Evolutionary conservation across 495 filamentous ascomycete genomes (phyloP).

Genomic region (Aspergillus steynii): DNA sequence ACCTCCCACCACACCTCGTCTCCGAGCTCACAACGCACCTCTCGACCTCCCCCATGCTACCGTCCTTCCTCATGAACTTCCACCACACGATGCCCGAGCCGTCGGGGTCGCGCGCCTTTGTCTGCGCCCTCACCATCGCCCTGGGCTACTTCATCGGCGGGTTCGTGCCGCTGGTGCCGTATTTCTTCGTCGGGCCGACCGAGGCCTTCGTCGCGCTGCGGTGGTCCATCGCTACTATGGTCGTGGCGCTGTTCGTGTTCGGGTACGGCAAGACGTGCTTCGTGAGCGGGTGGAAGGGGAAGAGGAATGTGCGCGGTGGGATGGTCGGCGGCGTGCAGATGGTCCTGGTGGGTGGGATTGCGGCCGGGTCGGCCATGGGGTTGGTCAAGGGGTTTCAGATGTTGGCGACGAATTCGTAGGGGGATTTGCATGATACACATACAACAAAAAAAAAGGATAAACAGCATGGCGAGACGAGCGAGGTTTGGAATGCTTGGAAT

Average conservation of each 20-base stretch:
- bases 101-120: conserved; percentile 51
- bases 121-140: conserved; percentile 65
- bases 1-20: conserved; percentile 48
- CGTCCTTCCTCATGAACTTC: conserved; percentile 59
- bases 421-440: not conserved
- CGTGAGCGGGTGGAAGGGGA: conserved; percentile 39
- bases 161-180: conserved; percentile 71
- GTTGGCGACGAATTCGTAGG: conserved; percentile 25
- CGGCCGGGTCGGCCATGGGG: conserved; percentile 64
- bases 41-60: conserved; percentile 47
- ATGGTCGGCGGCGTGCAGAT: conserved; percentile 58
- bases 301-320: conserved; percentile 40
- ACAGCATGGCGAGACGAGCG: too few species aligned
- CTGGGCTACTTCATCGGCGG: conserved; percentile 75
- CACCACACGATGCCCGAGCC: conserved; percentile 55
- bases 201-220: conserved; percentile 61
- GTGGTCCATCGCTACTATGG: conserved; percentile 71
- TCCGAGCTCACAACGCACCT: conserved; percentile 49
- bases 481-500: too few species aligned
- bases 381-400: conserved; percentile 59
- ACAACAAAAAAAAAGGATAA: too few species aligned
- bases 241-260: conserved; percentile 68
- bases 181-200: conserved; percentile 63
- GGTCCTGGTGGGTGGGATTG: conserved; percentile 65
- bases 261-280: conserved; percentile 70